phyloP scores from a whole-genome alignment of 2,329 filamentous ascomycete genomes.

The Neocatenulostroma microsporum region DNA sequence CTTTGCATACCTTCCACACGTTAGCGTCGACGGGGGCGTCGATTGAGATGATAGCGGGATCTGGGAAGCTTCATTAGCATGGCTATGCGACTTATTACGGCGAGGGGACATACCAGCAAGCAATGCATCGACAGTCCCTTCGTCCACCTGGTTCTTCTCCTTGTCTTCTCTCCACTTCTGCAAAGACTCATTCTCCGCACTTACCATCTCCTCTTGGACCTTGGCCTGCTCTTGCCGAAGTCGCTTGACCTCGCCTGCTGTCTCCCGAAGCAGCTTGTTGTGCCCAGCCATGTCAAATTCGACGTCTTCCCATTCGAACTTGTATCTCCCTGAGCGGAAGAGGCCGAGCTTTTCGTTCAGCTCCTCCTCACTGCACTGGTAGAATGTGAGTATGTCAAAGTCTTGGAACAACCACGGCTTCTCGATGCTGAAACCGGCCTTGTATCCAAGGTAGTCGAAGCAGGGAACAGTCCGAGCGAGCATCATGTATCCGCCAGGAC shows the following conservation, averaged over 20 bases:
- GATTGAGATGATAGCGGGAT: slow-evolving; percentile 31
- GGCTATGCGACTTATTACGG: not conserved
- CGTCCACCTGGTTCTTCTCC: slow-evolving; percentile 37
- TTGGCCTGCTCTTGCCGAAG: slow-evolving; percentile 41
- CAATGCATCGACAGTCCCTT: slow-evolving; percentile 43
- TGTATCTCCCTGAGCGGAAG: slow-evolving; percentile 46
- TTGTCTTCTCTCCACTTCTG: slow-evolving; percentile 38
- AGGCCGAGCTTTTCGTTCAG: slow-evolving; percentile 42
- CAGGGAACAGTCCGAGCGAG: slow-evolving; percentile 3
- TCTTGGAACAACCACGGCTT: slow-evolving; percentile 50
- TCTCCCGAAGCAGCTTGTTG: slow-evolving; percentile 42
- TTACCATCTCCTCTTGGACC: slow-evolving; percentile 43
- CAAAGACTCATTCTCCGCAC: slow-evolving; percentile 40
- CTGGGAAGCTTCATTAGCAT: slow-evolving; percentile 11
- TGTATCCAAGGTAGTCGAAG: slow-evolving; percentile 48
- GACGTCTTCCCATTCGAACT: slow-evolving; percentile 44
- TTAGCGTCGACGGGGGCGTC: slow-evolving; percentile 41
- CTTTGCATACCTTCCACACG: slow-evolving; percentile 39
- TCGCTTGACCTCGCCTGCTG: slow-evolving; percentile 40
- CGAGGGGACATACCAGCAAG: slow-evolving; percentile 35
- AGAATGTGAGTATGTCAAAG: slow-evolving; percentile 51
- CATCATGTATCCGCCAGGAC: slow-evolving; percentile 51
- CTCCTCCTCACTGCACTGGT: slow-evolving; percentile 46
- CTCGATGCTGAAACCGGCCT: slow-evolving; percentile 40
- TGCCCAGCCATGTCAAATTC: slow-evolving; percentile 51